Evolutionary conservation across 2,329 filamentous ascomycete species (phyloP).

Genomic region (Myriosclerotinia scirpicola): DNA sequence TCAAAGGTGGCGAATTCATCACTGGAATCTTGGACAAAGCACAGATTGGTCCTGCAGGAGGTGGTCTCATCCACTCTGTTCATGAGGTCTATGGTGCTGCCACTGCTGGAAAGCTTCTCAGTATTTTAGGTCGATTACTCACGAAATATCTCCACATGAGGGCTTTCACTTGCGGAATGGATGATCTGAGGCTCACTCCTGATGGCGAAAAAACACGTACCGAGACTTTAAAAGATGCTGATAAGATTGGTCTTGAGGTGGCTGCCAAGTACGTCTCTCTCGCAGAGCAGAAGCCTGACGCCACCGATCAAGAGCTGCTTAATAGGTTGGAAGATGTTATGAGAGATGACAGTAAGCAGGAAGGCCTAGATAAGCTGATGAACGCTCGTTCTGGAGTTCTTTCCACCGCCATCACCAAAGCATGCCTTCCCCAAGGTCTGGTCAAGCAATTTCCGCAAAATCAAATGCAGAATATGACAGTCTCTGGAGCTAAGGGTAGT

Average conservation of each 20-base stretch:
- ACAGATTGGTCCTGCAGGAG: constrained; percentile 83
- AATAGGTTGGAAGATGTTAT: constrained; percentile 84
- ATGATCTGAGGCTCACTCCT: constrained; percentile 83
- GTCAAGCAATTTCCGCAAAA: constrained; percentile 94
- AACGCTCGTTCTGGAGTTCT: constrained; percentile 69
- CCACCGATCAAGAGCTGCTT: constrained; percentile 68
- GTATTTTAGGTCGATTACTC: constrained; percentile 82
- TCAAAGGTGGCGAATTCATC: constrained; percentile 84
- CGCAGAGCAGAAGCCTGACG: constrained; percentile 59
- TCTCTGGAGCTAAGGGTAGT: constrained; percentile 90
- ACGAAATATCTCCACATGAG: constrained; percentile 91
- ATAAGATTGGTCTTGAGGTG: constrained; percentile 71
- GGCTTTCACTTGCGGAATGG: constrained; percentile 95
- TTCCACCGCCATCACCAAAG: constrained; percentile 74
- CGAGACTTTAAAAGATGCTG: constrained; percentile 65
- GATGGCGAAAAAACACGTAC: constrained; percentile 72
- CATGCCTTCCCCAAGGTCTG: constrained; percentile 78
- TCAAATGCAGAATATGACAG: constrained; percentile 99
- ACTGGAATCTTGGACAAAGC: constrained; percentile 93
- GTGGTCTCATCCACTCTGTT: constrained; percentile 86
- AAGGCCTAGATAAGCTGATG: constrained; percentile 83
- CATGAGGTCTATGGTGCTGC: constrained; percentile 92
- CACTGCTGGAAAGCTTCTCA: constrained; percentile 81
- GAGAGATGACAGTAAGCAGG: constrained; percentile 87
- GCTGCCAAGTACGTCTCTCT: constrained; percentile 88